Percentiles rank a stretch among this genome's conserved stretches.
phyloP scores from a whole-genome alignment of 306 rosid species.

The Cucumis sativus region Cucumber_9930_V3 NC_026661.2:20118501-20119000 shows the following conservation, averaged over 20 bases:
- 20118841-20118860: too few species aligned
- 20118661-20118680: too few species aligned
- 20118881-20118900: neutral
- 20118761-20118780: neutral
- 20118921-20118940: too few species aligned
- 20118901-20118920: neutral
- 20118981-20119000: conserved; percentile 52
- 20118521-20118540: neutral
- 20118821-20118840: too few species aligned
- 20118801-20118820: neutral
- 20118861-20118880: too few species aligned
- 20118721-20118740: neutral
- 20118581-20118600: neutral
- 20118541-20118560: neutral
- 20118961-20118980: conserved; percentile 48
- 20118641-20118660: too few species aligned
- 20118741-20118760: neutral
- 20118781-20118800: neutral
- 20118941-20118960: conserved; percentile 27
- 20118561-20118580: neutral
- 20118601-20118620: too few species aligned
- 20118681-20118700: neutral
- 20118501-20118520: neutral
- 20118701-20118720: neutral
- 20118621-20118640: too few species aligned